Evolutionary conservation across 2,329 filamentous ascomycete genomes (phyloP), one percentile per base, ranked within the genome.

Genomic region (Furcasterigmium sp.): DNA sequence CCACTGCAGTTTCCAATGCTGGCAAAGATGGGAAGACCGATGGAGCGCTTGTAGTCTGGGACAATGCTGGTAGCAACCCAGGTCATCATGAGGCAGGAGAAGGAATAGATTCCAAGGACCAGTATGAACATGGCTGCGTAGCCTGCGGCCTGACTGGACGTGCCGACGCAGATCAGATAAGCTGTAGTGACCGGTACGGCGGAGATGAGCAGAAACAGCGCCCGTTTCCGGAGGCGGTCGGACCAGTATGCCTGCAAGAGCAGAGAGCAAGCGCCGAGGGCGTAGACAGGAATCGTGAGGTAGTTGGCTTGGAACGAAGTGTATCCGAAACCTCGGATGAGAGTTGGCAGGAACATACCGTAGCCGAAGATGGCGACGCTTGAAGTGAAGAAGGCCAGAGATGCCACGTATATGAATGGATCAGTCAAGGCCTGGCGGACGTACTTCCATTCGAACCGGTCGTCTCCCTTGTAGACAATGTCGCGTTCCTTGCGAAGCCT

Each of bases 41-140:
- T 39, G 3, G 49, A 46, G 5, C 49, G 47, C 29, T 51, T 51
- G 13, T 46, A 48, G 36, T 51, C 48, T 3, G 47, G 45, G 0
- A 41, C 40, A 8, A 49, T 39, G 4, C 47, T 51, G 4, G 42
- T 49, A 2, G 49, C 39, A 5, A 51, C 39, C 49, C 49, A 51
- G 3, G 47, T 46, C 18, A 49, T 35, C n/a, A 46, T 43, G 4
- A 49, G 37, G 21, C 44, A 41, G 3, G 18, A 39, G 30, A 43
- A 38, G 26, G 42, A 34, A 23, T 44, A 44, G 19, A 37, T 15
- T 13, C 44, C 44, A 8, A 19, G 19, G 20, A 38, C 48, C 0
- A 51, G 51, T 6, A 64, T 36, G 43, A 65, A 66, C 61, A 56
- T 58, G 26, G 45, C 62, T 29, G 54, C 53, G 49, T 61, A 66